phyloP scores from a whole-genome alignment of 495 filamentous ascomycete genomes.

The Xanthoparmelia taractica region DNA sequence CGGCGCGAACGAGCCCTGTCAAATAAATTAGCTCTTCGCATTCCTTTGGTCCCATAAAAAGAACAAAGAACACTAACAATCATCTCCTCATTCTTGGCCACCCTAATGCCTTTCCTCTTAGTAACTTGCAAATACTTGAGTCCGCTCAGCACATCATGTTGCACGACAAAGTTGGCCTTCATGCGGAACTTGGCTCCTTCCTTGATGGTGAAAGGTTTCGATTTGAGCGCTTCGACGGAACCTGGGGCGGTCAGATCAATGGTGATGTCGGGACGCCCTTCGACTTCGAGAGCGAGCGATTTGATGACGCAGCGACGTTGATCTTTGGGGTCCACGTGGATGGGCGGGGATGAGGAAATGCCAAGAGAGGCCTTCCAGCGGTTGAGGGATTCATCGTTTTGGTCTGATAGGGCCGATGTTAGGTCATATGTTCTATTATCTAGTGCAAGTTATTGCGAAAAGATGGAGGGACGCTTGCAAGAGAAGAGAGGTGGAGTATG shows the following conservation, averaged over 20 bases:
- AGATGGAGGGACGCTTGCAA: constrained; percentile 5
- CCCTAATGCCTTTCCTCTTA: constrained; percentile 73
- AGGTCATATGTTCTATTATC: background rate
- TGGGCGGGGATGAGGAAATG: constrained; percentile 53
- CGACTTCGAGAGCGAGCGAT: constrained; percentile 73
- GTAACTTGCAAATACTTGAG: constrained; percentile 91
- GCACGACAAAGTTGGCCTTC: constrained; percentile 86
- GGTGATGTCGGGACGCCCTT: constrained; percentile 70
- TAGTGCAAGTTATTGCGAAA: background rate
- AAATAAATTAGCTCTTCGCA: background rate
- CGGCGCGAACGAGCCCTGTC: constrained; percentile 76
- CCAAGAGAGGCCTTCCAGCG: constrained; percentile 96
- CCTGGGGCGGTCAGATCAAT: constrained; percentile 65
- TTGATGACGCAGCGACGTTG: constrained; percentile 62
- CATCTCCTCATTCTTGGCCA: constrained; percentile 94
- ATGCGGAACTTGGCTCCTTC: constrained; percentile 87
- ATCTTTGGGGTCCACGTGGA: constrained; percentile 47
- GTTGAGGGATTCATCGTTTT: constrained; percentile 83
- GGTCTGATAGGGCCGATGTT: constrained; percentile 35
- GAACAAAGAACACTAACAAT: constrained; percentile 54
- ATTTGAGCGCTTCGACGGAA: constrained; percentile 63
- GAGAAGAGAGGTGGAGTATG: background rate
- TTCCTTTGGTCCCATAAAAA: background rate
- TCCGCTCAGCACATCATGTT: constrained; percentile 89
- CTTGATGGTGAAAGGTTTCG: constrained; percentile 93